A percentile compares a stretch with the other conserved stretches of the same genome.
phyloP scores from a whole-genome alignment of 805 yeast genomes.

The Metschnikowia colocasiae region DNA sequence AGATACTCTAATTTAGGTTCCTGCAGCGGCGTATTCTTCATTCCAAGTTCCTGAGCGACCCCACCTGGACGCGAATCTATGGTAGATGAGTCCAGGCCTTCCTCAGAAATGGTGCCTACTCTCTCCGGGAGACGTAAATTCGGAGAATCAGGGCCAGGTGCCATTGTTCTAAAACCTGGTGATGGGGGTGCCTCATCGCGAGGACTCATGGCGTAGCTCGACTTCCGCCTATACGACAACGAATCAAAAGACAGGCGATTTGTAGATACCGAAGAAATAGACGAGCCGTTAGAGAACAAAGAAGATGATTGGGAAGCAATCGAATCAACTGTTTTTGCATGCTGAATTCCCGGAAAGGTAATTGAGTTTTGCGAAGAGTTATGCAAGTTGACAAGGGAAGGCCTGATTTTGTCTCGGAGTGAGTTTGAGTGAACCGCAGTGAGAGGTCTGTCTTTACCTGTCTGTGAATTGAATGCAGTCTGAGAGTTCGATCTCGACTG shows the following conservation, averaged over 20 bases:
- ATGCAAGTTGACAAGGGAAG: slow-evolving; percentile 35
- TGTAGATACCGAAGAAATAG: slow-evolving; percentile 31
- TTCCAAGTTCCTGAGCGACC: background rate
- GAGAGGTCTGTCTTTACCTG: background rate
- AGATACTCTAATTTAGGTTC: slow-evolving; percentile 5
- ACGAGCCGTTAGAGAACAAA: slow-evolving; percentile 35
- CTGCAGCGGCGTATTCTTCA: slow-evolving; percentile 4
- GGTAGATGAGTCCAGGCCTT: slow-evolving; percentile 2
- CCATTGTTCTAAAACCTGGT: background rate
- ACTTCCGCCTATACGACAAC: slow-evolving; percentile 18
- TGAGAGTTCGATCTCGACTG: slow-evolving; percentile 1
- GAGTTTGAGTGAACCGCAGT: slow-evolving; percentile 8
- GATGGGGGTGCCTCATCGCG: slow-evolving; percentile 3
- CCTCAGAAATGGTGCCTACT: slow-evolving; percentile 2
- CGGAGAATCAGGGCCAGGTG: background rate
- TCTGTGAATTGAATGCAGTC: background rate
- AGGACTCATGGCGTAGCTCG: slow-evolving; percentile 2
- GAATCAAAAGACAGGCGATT: slow-evolving; percentile 31
- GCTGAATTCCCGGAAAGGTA: background rate
- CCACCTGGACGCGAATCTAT: background rate
- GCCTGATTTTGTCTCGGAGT: slow-evolving; percentile 31
- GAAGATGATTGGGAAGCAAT: slow-evolving; percentile 31
- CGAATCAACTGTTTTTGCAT: slow-evolving; percentile 17
- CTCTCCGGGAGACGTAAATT: background rate
- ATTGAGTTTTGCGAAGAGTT: slow-evolving; percentile 4